Evolutionary conservation across 345 rosid species (phyloP).

Genomic region (thale cress (Arabidopsis thaliana)): DNA sequence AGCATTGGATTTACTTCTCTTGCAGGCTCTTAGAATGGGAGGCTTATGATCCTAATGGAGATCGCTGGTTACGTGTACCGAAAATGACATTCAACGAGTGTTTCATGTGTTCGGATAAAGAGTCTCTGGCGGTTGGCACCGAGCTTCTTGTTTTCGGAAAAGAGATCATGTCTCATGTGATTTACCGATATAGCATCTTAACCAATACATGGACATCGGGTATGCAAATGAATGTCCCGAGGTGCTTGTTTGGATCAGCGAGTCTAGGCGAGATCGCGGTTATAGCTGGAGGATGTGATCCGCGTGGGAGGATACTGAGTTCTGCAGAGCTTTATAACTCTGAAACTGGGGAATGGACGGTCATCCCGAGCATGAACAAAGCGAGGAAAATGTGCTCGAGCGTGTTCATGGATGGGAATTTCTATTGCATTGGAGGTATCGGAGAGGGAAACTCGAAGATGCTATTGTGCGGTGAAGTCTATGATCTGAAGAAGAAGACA

Average conservation of each 20-base stretch:
- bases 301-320: slow-evolving; percentile 51
- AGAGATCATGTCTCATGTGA: slow-evolving; percentile 47
- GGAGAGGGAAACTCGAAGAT: slow-evolving; percentile 46
- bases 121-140: slow-evolving; percentile 66
- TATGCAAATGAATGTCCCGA: slow-evolving; percentile 54
- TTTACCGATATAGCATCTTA: slow-evolving; percentile 55
- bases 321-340: slow-evolving; percentile 76
- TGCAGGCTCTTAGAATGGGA: slow-evolving; percentile 74
- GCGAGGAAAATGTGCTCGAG: slow-evolving; percentile 80
- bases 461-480: slow-evolving; percentile 67
- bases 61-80: slow-evolving; percentile 73
- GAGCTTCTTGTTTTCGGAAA: slow-evolving; percentile 69
- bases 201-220: slow-evolving; percentile 59
- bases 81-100: slow-evolving; percentile 53
- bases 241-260: slow-evolving; percentile 85
- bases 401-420: slow-evolving; percentile 80
- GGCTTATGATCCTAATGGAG: slow-evolving; percentile 67
- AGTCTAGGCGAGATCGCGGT: slow-evolving; percentile 66
- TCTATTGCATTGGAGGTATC: slow-evolving; percentile 74
- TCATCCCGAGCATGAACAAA: slow-evolving; percentile 67
- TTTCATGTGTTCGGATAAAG: slow-evolving; percentile 61
- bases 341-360: slow-evolving; percentile 55
- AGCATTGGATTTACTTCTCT: slow-evolving; percentile 87
- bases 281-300: slow-evolving; percentile 84
- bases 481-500: slow-evolving; percentile 56